phyloP scores from a whole-genome alignment of 192 early-diverging fungal genomes.

The Podila epicladia region DNA sequence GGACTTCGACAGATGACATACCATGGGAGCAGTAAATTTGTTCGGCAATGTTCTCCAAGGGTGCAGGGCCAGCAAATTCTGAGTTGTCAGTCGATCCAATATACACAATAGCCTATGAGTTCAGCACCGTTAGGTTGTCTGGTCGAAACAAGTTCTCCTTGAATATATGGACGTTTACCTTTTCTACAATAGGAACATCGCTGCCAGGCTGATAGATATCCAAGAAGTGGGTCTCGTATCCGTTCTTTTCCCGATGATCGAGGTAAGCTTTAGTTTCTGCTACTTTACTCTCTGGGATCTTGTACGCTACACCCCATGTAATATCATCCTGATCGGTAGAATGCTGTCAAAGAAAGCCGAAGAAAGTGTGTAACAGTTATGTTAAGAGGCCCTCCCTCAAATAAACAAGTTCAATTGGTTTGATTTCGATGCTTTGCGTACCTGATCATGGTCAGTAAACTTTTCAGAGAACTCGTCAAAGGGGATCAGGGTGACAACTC shows the following conservation, averaged over 20 bases:
- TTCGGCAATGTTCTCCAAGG: slow-evolving; percentile 65
- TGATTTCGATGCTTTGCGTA: slow-evolving; percentile 20
- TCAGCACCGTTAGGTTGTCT: neutral
- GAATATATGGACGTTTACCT: slow-evolving; percentile 42
- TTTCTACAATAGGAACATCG: slow-evolving; percentile 56
- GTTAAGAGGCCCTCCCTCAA: neutral
- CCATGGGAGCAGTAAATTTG: slow-evolving; percentile 73
- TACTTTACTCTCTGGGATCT: slow-evolving; percentile 72
- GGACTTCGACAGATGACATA: slow-evolving; percentile 7
- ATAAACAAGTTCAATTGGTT: neutral
- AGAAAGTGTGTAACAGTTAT: neutral
- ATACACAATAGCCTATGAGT: slow-evolving; percentile 75
- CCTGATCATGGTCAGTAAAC: slow-evolving; percentile 59
- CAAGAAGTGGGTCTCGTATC: slow-evolving; percentile 75
- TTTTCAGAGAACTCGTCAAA: slow-evolving; percentile 67
- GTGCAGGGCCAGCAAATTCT: slow-evolving; percentile 79
- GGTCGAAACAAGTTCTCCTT: too few relatives aligned
- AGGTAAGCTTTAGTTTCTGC: slow-evolving; percentile 76
- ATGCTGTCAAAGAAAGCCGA: slow-evolving; percentile 14
- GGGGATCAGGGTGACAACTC: slow-evolving; percentile 88
- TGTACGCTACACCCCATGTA: slow-evolving; percentile 88
- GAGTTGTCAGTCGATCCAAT: slow-evolving; percentile 80
- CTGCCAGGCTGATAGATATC: slow-evolving; percentile 64
- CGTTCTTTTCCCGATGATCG: slow-evolving; percentile 91
- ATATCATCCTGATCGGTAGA: slow-evolving; percentile 57